phyloP scores from a whole-genome alignment of 1,284 basidiomycete species.

The Moesziomyces sp. region DNA sequence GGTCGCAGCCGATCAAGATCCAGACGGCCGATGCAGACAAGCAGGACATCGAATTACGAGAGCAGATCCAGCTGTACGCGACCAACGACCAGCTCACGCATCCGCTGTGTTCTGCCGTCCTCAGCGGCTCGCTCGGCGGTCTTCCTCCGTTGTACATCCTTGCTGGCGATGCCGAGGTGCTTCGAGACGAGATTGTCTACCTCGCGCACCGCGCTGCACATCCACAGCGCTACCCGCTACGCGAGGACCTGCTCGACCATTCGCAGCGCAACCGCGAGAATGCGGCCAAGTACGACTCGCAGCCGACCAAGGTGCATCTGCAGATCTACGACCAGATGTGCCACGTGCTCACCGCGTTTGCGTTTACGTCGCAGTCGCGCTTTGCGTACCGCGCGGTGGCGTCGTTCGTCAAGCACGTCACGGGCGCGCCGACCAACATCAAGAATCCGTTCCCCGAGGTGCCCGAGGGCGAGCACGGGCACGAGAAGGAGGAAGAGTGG shows the following conservation, averaged over 20 bases:
- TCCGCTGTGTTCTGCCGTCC: conserved; percentile 85
- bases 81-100: conserved; percentile 84
- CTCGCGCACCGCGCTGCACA: conserved; percentile 88
- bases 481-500: conserved; percentile 7
- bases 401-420: conserved; percentile 67
- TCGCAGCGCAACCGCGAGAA: conserved; percentile 68
- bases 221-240: conserved; percentile 79
- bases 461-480: conserved; percentile 15
- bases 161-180: conserved; percentile 85
- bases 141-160: conserved; percentile 87
- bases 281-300: conserved; percentile 69
- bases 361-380: conserved; percentile 68
- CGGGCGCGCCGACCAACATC: conserved; percentile 57
- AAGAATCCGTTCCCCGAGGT: conserved; percentile 55
- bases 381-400: conserved; percentile 69
- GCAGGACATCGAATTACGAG: conserved; percentile 43
- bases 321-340: conserved; percentile 73
- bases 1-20: conserved; percentile 50
- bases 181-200: conserved; percentile 86
- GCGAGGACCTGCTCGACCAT: conserved; percentile 72
- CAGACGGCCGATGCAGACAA: conserved; percentile 19
- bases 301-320: conserved; percentile 87
- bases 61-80: conserved; percentile 88
- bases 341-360: conserved; percentile 70
- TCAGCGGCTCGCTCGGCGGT: conserved; percentile 82